A percentile compares a stretch with the other conserved stretches of the same genome.
phyloP scores from a whole-genome alignment of 2,329 filamentous ascomycete species.

The Fusarium coffeatum region DNA sequence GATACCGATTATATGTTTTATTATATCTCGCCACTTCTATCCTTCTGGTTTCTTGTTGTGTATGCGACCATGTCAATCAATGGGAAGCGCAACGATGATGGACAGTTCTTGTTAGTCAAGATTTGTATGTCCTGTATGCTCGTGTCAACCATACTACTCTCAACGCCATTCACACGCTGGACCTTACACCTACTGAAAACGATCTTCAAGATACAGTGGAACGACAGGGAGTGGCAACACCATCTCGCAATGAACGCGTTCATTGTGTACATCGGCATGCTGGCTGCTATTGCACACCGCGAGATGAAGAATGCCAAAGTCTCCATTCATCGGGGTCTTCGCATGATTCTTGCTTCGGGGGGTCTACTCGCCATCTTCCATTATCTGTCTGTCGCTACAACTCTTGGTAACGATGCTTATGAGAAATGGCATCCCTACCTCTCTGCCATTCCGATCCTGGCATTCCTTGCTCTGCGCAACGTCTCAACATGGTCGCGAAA shows the following conservation, averaged over 20 bases:
- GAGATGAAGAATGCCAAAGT: slow-evolving; percentile 22
- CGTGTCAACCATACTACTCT: slow-evolving; percentile 43
- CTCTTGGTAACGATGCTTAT: slow-evolving; percentile 48
- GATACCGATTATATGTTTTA: slow-evolving; percentile 63
- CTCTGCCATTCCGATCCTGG: slow-evolving; percentile 64
- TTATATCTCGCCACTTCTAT: slow-evolving; percentile 68
- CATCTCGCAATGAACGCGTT: slow-evolving; percentile 65
- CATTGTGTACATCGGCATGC: slow-evolving; percentile 67
- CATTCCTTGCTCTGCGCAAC: slow-evolving; percentile 66
- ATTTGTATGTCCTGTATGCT: slow-evolving; percentile 56
- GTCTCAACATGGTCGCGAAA: slow-evolving; percentile 16
- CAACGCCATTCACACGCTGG: slow-evolving; percentile 20
- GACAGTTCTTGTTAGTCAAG: slow-evolving; percentile 59
- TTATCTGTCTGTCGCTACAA: neutral
- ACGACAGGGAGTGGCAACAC: slow-evolving; percentile 61
- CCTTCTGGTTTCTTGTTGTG: slow-evolving; percentile 70
- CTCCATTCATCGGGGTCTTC: slow-evolving; percentile 12
- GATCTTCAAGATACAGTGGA: slow-evolving; percentile 60
- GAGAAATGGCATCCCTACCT: slow-evolving; percentile 63
- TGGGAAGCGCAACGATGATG: slow-evolving; percentile 55
- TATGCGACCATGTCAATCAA: slow-evolving; percentile 62
- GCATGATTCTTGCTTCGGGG: slow-evolving; percentile 41
- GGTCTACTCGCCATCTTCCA: slow-evolving; percentile 39
- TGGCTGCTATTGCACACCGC: slow-evolving; percentile 49
- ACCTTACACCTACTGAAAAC: slow-evolving; percentile 47